These are phyloP conservation scores for Pyrenochaeta sp. DNA, from an alignment of 2,329 filamentous ascomycete genomes.

Conservation along the genomic window DNA sequence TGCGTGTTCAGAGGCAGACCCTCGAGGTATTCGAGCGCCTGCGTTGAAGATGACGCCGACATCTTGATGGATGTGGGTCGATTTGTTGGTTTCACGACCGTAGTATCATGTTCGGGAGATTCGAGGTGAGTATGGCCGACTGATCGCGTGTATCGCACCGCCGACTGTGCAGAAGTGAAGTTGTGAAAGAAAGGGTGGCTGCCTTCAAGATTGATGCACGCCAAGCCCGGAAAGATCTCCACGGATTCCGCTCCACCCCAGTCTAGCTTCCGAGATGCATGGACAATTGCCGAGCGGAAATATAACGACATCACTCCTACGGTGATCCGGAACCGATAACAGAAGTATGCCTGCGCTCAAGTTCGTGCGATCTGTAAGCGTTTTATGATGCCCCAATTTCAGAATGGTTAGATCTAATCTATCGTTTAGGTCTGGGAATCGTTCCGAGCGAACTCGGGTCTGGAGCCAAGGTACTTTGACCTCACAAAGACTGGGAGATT, in stretches of 20 bases:
- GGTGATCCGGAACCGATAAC: conserved; percentile 3
- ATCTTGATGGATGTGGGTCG: conserved; percentile 55
- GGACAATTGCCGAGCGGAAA: conserved; percentile 30
- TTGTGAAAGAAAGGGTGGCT: conserved; percentile 18
- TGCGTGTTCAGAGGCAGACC: conserved; percentile 89
- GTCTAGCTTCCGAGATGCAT: conserved; percentile 23
- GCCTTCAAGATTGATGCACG: conserved; percentile 21
- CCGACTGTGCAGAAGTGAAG: conserved; percentile 9
- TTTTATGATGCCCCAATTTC: neutral
- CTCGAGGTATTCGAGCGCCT: conserved; percentile 89
- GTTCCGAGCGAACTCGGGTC: conserved; percentile 83
- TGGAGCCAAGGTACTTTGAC: conserved; percentile 80
- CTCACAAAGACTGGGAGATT: neutral
- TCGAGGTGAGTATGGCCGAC: conserved; percentile 8
- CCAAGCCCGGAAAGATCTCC: conserved; percentile 29
- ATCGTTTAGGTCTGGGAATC: conserved; percentile 77
- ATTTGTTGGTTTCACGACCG: conserved; percentile 27
- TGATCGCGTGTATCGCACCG: conserved; percentile 24
- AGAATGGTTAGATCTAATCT: conserved; percentile 26
- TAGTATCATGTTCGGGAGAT: conserved; percentile 46
- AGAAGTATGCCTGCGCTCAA: conserved; percentile 58
- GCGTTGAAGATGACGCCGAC: conserved; percentile 63
- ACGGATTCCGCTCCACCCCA: conserved; percentile 31
- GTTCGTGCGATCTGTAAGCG: conserved; percentile 71
- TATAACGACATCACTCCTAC: conserved; percentile 32